A percentile compares a stretch with the other conserved stretches of the same genome.
phyloP scores from a whole-genome alignment of 495 filamentous ascomycete species.

The Hyaloscypha bicolor region DNA sequence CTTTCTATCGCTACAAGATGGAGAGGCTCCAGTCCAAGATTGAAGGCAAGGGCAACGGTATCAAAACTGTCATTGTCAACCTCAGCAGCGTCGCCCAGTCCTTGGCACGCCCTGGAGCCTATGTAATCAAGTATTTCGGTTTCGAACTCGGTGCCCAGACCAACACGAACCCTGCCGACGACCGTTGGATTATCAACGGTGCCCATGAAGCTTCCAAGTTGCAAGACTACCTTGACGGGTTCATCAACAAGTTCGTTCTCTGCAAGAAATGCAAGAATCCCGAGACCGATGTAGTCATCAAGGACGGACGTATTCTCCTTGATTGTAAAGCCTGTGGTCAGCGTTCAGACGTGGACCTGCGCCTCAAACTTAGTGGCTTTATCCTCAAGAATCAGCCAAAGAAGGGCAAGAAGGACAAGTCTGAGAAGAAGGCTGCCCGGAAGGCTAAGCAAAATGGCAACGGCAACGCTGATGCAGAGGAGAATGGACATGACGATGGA shows the following conservation, averaged over 20 bases:
- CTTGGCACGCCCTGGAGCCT: slow-evolving; percentile 86
- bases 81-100: slow-evolving; percentile 92
- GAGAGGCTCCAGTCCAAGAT: slow-evolving; percentile 97
- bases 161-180: slow-evolving; percentile 94
- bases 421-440: slow-evolving; percentile 82
- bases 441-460: slow-evolving; percentile 70
- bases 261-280: slow-evolving; percentile 99
- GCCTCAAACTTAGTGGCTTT: slow-evolving; percentile 95
- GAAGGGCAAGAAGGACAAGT: slow-evolving; percentile 96
- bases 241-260: slow-evolving; percentile 96
- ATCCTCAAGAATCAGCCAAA: slow-evolving; percentile 90
- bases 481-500: slow-evolving; percentile 61
- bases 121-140: slow-evolving; percentile 99
- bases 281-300: slow-evolving; percentile 93
- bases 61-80: slow-evolving; percentile 97
- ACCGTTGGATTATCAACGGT: slow-evolving; percentile 99
- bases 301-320: slow-evolving; percentile 84
- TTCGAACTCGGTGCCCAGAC: slow-evolving; percentile 98
- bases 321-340: slow-evolving; percentile 99
- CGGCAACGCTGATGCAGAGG: slow-evolving; percentile 54
- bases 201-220: slow-evolving; percentile 94
- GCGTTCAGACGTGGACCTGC: slow-evolving; percentile 84
- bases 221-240: slow-evolving; percentile 96
- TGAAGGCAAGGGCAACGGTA: slow-evolving; percentile 98
- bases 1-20: slow-evolving; percentile 99